These are phyloP conservation scores for Combretum micranthum DNA, from an alignment of 345 rosid species.

Conservation along the genomic window DNA sequence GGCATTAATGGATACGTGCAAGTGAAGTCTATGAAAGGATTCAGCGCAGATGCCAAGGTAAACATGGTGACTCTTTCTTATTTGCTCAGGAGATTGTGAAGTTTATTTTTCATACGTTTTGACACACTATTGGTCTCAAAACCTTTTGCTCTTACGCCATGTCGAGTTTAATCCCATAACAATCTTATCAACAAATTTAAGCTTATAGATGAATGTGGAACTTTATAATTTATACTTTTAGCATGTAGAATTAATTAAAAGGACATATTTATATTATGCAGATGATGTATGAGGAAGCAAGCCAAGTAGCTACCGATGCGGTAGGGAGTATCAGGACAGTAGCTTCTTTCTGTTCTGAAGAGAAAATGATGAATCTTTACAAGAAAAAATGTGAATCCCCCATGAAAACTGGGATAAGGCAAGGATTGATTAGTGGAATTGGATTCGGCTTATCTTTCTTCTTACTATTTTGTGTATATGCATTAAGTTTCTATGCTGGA, in stretches of 20 bases:
- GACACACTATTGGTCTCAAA: no score
- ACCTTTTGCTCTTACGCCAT: no score
- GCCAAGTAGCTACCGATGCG: conserved; percentile 86
- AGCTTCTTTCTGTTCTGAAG: conserved; percentile 82
- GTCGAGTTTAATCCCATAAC: no score
- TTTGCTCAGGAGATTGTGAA: not conserved
- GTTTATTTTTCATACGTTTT: no score
- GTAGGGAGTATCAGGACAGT: conserved; percentile 87
- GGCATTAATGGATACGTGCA: conserved; percentile 57
- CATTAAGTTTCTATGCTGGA: conserved; percentile 71
- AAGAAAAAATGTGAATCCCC: conserved; percentile 77
- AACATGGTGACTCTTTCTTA: not conserved
- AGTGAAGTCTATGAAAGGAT: conserved; percentile 66
- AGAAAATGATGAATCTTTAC: conserved; percentile 69
- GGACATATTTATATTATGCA: conserved; percentile 17
- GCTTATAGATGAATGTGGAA: no score
- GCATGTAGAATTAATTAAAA: no score
- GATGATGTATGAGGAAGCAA: conserved; percentile 85
- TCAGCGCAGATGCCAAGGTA: conserved; percentile 86
- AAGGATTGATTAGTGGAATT: conserved; percentile 59
- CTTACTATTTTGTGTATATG: conserved; percentile 44
- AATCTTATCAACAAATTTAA: no score
- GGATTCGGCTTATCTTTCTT: conserved; percentile 68
- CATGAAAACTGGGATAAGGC: conserved; percentile 53
- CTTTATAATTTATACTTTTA: no score